Base-by-base conservation (phyloP, 257 asterid species). In the Solanum sparsipilum region DNA sequence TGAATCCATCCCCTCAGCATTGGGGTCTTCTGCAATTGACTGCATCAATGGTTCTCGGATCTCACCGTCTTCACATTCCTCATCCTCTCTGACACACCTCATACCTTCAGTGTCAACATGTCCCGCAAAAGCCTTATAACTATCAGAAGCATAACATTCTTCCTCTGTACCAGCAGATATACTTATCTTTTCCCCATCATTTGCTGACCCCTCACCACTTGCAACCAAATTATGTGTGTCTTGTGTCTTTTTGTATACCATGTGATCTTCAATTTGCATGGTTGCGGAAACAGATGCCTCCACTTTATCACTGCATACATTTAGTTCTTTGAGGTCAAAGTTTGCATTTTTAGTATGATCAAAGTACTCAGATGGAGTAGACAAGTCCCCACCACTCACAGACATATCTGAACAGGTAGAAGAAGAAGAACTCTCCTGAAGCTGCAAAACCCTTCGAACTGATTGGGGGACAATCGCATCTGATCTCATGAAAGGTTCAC, bases 31-130 rank as follows among this genome's bases (percentile, higher is more conserved):
- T 52, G 21, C 85, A 87, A 82, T 34, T 25, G 93, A 88, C 75
- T 48, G 89, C 72, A 82, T 87, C 20, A 84, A 15, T 35, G 93
- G 91, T 88, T 94, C 98, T 90, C 97, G 93, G 85, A 94, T 91
- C 90, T 96, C 98, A 88, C 98, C 98, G 68, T 96, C 99, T 93
- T 96, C 98, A 88, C 74, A 93, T 11, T 93, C 96, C 38, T 92
- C 98, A 89, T 94, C 97, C 63, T 52, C 23, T 52, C 9, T 6
- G 63, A 16, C 23, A 52, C 23, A 52, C 63, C 1, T 3, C 63
- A 52, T 0, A 2, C 4, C 2, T 0, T 52, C 63, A 52, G 23
- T 44, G 52, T 44, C 52, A 44, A 0, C 52, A 44, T 1, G 52
- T 44, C 52, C 18, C 0, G 18, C 52, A 44, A 44, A 44, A 12